Conservation (phyloP, 106 monocot species). For the Agapanthus africanus region DNA sequence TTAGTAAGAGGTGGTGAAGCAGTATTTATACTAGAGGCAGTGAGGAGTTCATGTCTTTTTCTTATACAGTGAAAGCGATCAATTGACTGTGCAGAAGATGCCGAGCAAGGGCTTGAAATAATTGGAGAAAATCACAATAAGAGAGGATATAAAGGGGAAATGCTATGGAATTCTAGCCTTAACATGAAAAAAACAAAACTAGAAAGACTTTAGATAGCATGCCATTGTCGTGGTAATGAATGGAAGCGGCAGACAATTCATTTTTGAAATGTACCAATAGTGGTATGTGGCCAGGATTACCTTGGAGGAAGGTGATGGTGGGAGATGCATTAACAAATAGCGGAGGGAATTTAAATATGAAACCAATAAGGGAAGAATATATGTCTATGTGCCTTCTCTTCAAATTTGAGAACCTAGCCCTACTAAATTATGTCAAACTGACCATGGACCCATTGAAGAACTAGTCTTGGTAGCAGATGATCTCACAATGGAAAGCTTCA, state of each 20-base stretch:
- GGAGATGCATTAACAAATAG: background rate
- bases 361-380: background rate
- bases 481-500: too few species aligned
- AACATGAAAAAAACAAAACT: background rate
- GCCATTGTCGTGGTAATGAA: background rate
- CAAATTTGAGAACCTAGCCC: background rate
- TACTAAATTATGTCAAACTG: background rate
- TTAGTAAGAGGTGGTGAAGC: too few species aligned
- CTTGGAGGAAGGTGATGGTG: background rate
- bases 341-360: background rate
- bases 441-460: too few species aligned
- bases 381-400: background rate
- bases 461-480: too few species aligned
- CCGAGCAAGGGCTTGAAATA: background rate
- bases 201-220: background rate
- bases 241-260: background rate
- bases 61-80: background rate
- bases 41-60: background rate
- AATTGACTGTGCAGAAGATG: background rate
- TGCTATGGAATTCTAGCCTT: too few species aligned
- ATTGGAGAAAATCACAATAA: background rate
- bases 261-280: background rate
- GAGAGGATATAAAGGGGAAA: background rate
- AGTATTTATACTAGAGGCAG: slow-evolving; percentile 2
- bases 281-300: background rate